Conservation (phyloP, 352 stramenopile species). For the Pythium rhizo-oryzae region DNA sequence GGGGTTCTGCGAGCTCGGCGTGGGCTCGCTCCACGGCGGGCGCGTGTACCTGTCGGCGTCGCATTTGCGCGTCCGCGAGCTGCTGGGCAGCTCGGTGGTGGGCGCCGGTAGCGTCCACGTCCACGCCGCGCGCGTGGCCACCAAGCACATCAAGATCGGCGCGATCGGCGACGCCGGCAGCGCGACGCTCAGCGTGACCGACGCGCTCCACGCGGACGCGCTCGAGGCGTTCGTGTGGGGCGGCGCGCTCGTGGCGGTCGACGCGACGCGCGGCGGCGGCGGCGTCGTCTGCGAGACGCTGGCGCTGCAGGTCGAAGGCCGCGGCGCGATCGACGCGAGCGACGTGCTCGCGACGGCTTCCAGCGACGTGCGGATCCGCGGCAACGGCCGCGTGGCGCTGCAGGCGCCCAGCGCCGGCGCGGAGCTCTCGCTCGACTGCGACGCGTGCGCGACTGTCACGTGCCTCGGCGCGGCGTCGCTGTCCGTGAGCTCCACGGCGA, state of each 20-base stretch:
- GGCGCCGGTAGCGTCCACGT: not conserved
- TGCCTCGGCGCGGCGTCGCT: not conserved
- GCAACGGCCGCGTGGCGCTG: not conserved
- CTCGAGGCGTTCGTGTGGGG: constrained; percentile 4
- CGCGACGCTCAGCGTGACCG: not conserved
- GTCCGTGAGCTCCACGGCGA: not conserved
- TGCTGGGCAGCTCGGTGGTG: constrained; percentile 3
- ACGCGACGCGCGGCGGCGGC: not conserved
- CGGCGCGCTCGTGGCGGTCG: not conserved
- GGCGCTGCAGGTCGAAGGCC: not conserved
- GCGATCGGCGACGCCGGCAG: constrained; percentile 5
- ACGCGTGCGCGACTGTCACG: constrained; percentile 1
- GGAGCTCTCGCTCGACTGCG: not conserved
- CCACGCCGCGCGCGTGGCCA: not conserved
- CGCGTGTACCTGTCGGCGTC: not conserved
- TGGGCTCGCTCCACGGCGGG: constrained; percentile 4
- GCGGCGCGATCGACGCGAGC: constrained; percentile 1
- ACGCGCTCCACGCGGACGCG: not conserved
- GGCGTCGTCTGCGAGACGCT: not conserved
- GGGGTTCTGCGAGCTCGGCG: not conserved
- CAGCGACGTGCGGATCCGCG: not conserved
- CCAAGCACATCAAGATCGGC: constrained; percentile 3
- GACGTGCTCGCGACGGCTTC: not conserved
- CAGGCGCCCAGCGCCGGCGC: not conserved
- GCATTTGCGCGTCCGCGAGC: not conserved